Evolutionary conservation across 1,139 yeast species (phyloP).

Genomic region (Magnusiomyces fungicola): DNA sequence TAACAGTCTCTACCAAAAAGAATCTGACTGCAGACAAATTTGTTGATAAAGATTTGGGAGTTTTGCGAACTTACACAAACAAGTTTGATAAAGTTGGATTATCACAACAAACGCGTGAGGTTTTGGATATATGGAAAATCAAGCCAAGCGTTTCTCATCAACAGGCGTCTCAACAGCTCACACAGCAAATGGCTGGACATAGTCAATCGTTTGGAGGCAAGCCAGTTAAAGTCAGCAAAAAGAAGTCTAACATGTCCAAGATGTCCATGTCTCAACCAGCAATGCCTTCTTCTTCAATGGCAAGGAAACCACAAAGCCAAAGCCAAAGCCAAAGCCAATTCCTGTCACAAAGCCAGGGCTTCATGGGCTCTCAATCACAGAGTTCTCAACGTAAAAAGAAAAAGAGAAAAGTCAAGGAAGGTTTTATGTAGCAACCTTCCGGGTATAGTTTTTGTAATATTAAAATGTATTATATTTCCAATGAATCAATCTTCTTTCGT

Average conservation of each 20-base stretch:
- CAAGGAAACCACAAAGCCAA: too few relatives aligned
- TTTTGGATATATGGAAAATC: constrained; percentile 2
- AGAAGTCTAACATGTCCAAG: too few relatives aligned
- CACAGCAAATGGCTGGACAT: neutral
- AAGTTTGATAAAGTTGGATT: neutral
- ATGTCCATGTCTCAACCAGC: too few relatives aligned
- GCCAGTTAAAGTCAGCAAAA: too few relatives aligned
- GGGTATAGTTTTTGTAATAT: too few relatives aligned
- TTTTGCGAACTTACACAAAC: neutral
- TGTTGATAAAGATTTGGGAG: neutral
- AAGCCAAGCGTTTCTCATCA: neutral
- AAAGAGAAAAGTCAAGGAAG: neutral
- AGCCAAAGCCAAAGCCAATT: neutral
- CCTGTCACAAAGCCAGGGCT: neutral
- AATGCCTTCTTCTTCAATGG: too few relatives aligned
- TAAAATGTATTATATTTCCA: neutral
- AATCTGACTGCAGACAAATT: neutral
- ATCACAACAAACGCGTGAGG: neutral
- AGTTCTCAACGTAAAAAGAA: neutral
- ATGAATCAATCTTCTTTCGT: constrained; percentile 4
- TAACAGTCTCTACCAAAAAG: neutral
- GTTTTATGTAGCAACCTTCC: neutral
- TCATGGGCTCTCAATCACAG: constrained; percentile 2
- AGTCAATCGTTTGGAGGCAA: too few relatives aligned
- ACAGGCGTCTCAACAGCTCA: too few relatives aligned